A percentile compares a stretch with the other conserved stretches of the same genome.
These are phyloP conservation scores for Aspergillus versicolor DNA, from an alignment of 2,329 filamentous ascomycete species.

Conservation along the genomic window DNA sequence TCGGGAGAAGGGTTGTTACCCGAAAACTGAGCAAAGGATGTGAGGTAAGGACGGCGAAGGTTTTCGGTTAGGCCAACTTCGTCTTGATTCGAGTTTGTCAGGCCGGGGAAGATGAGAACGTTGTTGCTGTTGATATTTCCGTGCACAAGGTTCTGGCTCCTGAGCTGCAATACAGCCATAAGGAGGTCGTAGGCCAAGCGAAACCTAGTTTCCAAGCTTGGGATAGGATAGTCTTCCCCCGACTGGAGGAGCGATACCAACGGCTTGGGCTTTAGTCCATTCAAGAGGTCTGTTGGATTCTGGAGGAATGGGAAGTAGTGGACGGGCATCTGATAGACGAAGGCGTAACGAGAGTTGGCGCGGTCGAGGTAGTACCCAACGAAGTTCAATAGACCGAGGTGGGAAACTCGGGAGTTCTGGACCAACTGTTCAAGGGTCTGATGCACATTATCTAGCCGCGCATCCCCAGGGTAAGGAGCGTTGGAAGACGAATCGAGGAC, in stretches of 20 bases:
- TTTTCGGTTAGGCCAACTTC: slow-evolving; percentile 41
- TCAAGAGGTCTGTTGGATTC: slow-evolving; percentile 39
- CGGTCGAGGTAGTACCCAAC: slow-evolving; percentile 58
- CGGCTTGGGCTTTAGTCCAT: slow-evolving; percentile 40
- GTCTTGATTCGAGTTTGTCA: slow-evolving; percentile 32
- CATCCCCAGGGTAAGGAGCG: slow-evolving; percentile 25
- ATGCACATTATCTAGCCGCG: slow-evolving; percentile 38
- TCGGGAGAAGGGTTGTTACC: slow-evolving; percentile 47
- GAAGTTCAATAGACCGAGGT: slow-evolving; percentile 44
- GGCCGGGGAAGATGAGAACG: slow-evolving; percentile 55
- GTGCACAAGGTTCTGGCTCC: slow-evolving; percentile 58
- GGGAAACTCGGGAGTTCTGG: slow-evolving; percentile 42
- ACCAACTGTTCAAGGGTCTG: slow-evolving; percentile 41
- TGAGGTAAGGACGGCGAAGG: slow-evolving; percentile 57
- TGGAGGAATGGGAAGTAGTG: slow-evolving; percentile 45
- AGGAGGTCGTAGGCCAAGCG: slow-evolving; percentile 60
- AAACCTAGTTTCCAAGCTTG: slow-evolving; percentile 63
- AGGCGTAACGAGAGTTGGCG: slow-evolving; percentile 56
- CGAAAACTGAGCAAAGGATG: slow-evolving; percentile 61
- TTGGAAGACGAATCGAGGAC: slow-evolving; percentile 36
- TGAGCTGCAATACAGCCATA: slow-evolving; percentile 56
- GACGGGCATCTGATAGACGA: slow-evolving; percentile 61
- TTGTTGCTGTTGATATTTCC: slow-evolving; percentile 66
- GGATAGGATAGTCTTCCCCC: slow-evolving; percentile 45
- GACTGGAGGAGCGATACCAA: slow-evolving; percentile 45